Evolutionary conservation across 2,329 filamentous ascomycete genomes (phyloP), one percentile per base, ranked within the genome.

Genomic region (Botryotinia calthae): DNA sequence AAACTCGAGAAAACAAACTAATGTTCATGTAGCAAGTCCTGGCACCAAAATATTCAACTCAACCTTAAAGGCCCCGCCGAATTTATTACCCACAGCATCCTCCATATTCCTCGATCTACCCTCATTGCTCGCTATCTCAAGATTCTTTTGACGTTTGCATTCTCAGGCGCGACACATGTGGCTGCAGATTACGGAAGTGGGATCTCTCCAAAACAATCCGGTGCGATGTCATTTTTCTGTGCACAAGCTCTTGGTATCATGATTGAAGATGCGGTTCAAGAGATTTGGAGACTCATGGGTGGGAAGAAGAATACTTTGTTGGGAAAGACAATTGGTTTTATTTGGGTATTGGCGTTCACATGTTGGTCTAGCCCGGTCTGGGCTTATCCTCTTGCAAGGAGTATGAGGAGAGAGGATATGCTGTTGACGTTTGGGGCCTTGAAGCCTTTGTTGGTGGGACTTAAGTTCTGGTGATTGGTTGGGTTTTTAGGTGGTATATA

Each of bases 241-340:
- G 73, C 74, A 1, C 76, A 78, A 10, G 70, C 74, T 1, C 7
- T 79, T 4, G 81, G 77, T 0, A 76, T 81, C 16, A 75, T 81
- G 70, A 74, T 81, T 44, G 81, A 82, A 73, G 80, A 82, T 65
- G 65, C 64, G 1, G 73, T 79, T 12, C 77, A 79, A 62, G 72
- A 61, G 12, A 31, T 78, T 2, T 81, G 77, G 76, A 61, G 73
- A 25, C n/a, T 22, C 20, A 61, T 70, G 5, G 54, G 51, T 5
- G 73, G 70, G 9, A 68, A 48, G 22, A 63, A 67, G 10, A 31
- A 63, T 22, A 72, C 20, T 37, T 4, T 64, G 16, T 44, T 31
- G 8, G 40, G 40, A 12, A 64, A 16, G 42, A 46, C 4, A 2
- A 31, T 22, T 10, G 61, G 61, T 0, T 44, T 28, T 22, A 7